phyloP scores from a whole-genome alignment of 352 stramenopile genomes.

The Pythium coloratum region DNA sequence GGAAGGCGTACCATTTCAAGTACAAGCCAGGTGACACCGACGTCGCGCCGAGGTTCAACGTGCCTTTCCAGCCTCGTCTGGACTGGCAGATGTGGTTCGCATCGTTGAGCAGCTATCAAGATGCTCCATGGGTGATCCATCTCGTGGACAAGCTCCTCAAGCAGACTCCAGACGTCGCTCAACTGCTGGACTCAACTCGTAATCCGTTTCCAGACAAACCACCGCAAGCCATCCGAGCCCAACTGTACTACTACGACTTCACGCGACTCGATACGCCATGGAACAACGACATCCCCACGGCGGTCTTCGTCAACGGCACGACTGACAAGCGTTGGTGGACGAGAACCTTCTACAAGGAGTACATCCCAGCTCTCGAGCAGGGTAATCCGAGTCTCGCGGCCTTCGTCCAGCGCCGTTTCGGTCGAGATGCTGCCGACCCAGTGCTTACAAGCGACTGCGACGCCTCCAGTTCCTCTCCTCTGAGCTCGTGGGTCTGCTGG shows the following conservation, averaged over 20 bases:
- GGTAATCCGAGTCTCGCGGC: conserved; percentile 42
- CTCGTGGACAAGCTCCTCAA: conserved; percentile 82
- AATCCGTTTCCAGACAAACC: conserved; percentile 47
- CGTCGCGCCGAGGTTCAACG: conserved; percentile 32
- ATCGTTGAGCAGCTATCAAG: conserved; percentile 73
- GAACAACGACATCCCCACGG: conserved; percentile 36
- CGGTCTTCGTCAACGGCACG: conserved; percentile 30
- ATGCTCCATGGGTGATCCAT: conserved; percentile 86
- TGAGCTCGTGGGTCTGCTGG: conserved; percentile 15
- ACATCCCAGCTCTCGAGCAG: conserved; percentile 43
- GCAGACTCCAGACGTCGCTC: conserved; percentile 55
- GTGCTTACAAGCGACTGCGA: background rate
- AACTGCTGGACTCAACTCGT: conserved; percentile 61
- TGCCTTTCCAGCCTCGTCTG: conserved; percentile 68
- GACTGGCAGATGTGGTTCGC: conserved; percentile 96
- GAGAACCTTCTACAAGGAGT: conserved; percentile 39
- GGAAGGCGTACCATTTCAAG: conserved; percentile 77
- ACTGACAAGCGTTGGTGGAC: conserved; percentile 46
- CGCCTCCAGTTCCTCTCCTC: background rate
- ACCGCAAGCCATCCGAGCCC: conserved; percentile 52
- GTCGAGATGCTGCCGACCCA: background rate
- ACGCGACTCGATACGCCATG: conserved; percentile 70
- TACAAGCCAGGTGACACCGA: conserved; percentile 82
- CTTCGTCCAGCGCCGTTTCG: conserved; percentile 47
- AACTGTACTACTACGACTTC: conserved; percentile 89